Evolutionary conservation across 441 rosid species (phyloP).

Genomic region (Erodium chrysanthum): DNA sequence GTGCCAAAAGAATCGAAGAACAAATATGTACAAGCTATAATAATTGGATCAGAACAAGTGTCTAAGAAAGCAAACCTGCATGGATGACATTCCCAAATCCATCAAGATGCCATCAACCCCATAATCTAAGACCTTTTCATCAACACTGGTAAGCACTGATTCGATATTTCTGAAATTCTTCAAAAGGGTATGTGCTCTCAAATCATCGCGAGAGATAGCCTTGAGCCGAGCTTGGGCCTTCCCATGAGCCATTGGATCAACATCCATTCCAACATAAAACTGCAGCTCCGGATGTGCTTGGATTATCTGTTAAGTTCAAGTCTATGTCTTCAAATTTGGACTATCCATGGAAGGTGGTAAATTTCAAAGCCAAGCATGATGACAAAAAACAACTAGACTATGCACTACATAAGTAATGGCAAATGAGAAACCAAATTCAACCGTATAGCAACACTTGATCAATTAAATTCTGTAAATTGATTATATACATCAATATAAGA

Average conservation of each 20-base stretch:
- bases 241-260: conserved; percentile 69
- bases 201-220: conserved; percentile 28
- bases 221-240: conserved; percentile 43
- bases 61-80: conserved; percentile 50
- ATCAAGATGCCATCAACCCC: conserved; percentile 81
- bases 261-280: conserved; percentile 70
- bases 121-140: conserved; percentile 29
- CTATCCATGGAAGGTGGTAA: background rate
- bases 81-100: conserved; percentile 97
- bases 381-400: background rate
- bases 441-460: background rate
- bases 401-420: background rate
- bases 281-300: conserved; percentile 56
- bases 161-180: conserved; percentile 57
- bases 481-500: background rate
- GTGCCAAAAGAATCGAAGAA: background rate
- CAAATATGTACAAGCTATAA: too few relatives aligned
- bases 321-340: background rate
- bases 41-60: background rate
- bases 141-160: conserved; percentile 37
- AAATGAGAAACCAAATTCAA: conserved; percentile 3
- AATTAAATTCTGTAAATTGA: background rate
- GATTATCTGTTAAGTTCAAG: conserved; percentile 40
- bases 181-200: conserved; percentile 39
- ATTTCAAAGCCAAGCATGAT: background rate